Base-by-base conservation (phyloP, 768 basidiomycete species). In the Gymnopilus junonius region DNA sequence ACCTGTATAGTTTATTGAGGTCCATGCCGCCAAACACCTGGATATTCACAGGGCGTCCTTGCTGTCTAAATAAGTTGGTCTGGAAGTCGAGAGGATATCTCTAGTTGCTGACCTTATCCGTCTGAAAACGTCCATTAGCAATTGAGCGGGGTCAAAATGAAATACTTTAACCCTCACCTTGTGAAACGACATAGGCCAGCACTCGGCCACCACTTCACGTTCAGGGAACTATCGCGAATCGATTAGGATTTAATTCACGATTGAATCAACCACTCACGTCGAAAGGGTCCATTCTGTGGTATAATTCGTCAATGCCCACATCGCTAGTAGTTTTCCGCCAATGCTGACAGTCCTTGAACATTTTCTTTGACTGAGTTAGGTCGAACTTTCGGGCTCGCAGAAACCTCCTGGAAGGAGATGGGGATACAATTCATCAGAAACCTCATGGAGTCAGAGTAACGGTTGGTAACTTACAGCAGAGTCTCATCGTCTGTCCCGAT, bases 101-200 rank as follows among this genome's bases (percentile, higher is more conserved):
- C 27, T 35, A 20, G 15, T 2, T 11, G 60, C 76, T 62, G 57
- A 88, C 89, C 82, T 90, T 92, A 76, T 92, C 90, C 51, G 86
- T 88, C 87, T 90, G 64, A 35, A 4, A n/a, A 21, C 45, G 17
- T 20, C 37, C 15, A 59, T 31, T 34, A 37, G 37, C 17, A 25
- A 40, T 6, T 50, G 25, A 32, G 15, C 29, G 12, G 11, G 29
- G 45, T n/a, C n/a, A 35, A 31, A 51, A 32, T 15, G 34, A 29
- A 25, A 29, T n/a, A n/a, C 32, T 29, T 66, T 15, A 53, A 27
- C 15, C 37, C 65, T 82, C 55, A 85, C 89, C 79, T 91, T 92
- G 73, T 93, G 91, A 67, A 90, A 92, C 78, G 84, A 91, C 79
- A 92, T 84, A 3, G 90, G 90, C 91, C 91, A 93, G 64, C 84